Evolutionary conservation across 345 rosid species (phyloP).

Genomic region (Ricinus communis): DNA sequence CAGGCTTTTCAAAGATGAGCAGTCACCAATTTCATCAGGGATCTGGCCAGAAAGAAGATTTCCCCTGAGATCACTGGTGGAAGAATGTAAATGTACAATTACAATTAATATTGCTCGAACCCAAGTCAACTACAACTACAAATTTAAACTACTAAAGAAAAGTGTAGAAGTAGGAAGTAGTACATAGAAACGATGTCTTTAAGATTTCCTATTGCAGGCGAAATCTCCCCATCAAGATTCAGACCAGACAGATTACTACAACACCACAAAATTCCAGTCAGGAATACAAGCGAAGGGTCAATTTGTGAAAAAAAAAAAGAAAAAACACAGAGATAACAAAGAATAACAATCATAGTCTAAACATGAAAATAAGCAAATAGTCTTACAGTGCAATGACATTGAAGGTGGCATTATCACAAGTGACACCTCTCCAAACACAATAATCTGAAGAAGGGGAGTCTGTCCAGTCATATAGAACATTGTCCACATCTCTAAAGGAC

Average conservation of each 20-base stretch:
- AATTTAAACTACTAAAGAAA: no score
- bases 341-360: not conserved
- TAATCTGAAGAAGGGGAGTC: conserved; percentile 71
- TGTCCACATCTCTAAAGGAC: conserved; percentile 85
- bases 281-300: conserved; percentile 6
- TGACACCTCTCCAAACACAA: conserved; percentile 87
- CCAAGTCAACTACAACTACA: not conserved
- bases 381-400: conserved; percentile 82
- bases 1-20: conserved; percentile 71
- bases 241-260: conserved; percentile 83
- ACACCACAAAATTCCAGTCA: conserved; percentile 15
- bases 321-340: no score
- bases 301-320: conserved; percentile 17
- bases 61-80: conserved; percentile 65
- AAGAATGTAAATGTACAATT: conserved; percentile 16
- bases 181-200: conserved; percentile 69
- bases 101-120: not conserved
- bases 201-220: conserved; percentile 83
- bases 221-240: conserved; percentile 92
- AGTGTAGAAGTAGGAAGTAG: conserved; percentile 2
- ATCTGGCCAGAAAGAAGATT: conserved; percentile 88
- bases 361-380: conserved; percentile 10
- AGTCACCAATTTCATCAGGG: conserved; percentile 96
- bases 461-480: conserved; percentile 91
- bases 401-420: conserved; percentile 84